phyloP scores from a whole-genome alignment of 352 stramenopile species.

The Detonula confervacea region DNA sequence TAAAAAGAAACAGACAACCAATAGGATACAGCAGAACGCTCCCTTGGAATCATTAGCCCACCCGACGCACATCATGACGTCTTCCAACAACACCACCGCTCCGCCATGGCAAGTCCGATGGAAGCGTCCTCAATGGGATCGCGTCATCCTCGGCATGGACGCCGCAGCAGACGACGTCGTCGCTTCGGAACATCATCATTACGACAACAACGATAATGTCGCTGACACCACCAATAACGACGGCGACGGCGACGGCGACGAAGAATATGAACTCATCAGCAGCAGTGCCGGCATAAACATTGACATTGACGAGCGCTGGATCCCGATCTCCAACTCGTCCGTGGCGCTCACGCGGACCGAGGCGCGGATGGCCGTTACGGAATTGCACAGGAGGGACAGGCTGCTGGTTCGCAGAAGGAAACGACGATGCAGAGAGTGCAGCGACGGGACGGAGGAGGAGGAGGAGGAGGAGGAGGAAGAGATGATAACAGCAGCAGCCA shows the following conservation, averaged over 20 bases:
- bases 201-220: neutral
- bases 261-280: conserved; percentile 12
- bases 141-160: conserved; percentile 27
- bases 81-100: too few relatives aligned
- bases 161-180: neutral
- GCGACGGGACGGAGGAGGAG: neutral
- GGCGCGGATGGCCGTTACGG: conserved; percentile 34
- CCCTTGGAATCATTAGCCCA: too few relatives aligned
- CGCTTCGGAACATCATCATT: conserved; percentile 1
- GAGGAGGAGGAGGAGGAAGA: too few relatives aligned
- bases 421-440: neutral
- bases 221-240: neutral
- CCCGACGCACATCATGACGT: too few relatives aligned
- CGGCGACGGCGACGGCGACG: neutral
- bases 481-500: too few relatives aligned
- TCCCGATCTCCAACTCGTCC: conserved; percentile 44
- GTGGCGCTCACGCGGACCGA: conserved; percentile 46
- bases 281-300: too few relatives aligned
- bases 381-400: conserved; percentile 32
- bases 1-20: too few relatives aligned
- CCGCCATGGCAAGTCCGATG: conserved; percentile 54
- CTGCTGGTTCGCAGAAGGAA: conserved; percentile 14
- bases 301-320: conserved; percentile 27
- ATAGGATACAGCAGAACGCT: too few relatives aligned
- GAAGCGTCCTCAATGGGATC: conserved; percentile 50